Evolutionary conservation across 2,329 filamentous ascomycete genomes (phyloP), one percentile per base, ranked within the genome.

Genomic region (Pseudopyricularia javanii): DNA sequence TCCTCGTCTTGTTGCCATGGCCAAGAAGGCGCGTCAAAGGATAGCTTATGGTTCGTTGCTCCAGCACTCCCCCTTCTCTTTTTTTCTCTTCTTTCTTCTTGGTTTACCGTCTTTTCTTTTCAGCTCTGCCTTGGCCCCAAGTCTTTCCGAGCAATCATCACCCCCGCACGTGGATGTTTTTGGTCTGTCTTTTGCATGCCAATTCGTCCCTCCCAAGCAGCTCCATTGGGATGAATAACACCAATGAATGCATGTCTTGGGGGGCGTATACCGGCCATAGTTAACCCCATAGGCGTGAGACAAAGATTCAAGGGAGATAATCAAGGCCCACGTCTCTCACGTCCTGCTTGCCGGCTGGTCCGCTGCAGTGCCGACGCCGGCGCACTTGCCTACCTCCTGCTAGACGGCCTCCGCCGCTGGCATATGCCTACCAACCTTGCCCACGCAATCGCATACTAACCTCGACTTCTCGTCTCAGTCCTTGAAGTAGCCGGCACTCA

Each of bases 21-120:
- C 79, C 69, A 80, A 78, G 64, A 83, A 82, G 71, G 75, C 76
- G 62, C 79, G 76, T 65, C 79, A 83, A 69, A 78, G 79, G 68
- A 80, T 83, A 70, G 82, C 79, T 66, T 83, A 83, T 70, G 79
- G 80, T 83, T 66, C 60, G 75, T 69, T 52, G 51, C 51, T 34
- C 24, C 22, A 45, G 22, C 24, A 24, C 40, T 45, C 24, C 20
- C 22, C 40, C 22, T 20, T 45, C 40, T 4, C 20, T 45, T 3
- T 26, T 45, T 24, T 45, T 45, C 56, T 43, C 17, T 40, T 43
- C 34, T 43, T 24, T 17, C 17, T 43, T 43, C 6, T 32, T 28
- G 12, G 9, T 5, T 28, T n/a, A 56, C n/a, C 24, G 24, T 48
- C 24, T 48, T 32, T 22, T 22, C n/a, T 43, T 24, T 45, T 45